A percentile compares a stretch with the other conserved stretches of the same genome.
Conservation (phyloP, 257 asterid species). For the Nicotiana sylvestris region DNA sequence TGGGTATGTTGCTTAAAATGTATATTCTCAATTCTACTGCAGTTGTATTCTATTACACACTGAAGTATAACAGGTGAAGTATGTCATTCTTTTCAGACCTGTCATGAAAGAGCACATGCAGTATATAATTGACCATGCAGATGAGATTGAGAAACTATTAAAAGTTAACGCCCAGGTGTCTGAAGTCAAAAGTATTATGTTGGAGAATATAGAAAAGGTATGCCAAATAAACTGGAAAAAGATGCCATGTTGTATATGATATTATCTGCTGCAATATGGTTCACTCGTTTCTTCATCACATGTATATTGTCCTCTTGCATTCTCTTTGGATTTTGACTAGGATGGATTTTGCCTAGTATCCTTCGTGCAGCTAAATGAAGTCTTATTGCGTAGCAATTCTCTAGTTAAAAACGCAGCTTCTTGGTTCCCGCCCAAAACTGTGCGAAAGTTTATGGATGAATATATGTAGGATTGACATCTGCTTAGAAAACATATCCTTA, state of each 20-base stretch:
- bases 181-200: slow-evolving; percentile 82
- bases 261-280: background rate
- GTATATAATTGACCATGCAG: slow-evolving; percentile 80
- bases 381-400: background rate
- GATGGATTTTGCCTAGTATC: background rate
- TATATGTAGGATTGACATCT: background rate
- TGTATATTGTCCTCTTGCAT: background rate
- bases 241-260: background rate
- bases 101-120: slow-evolving; percentile 91
- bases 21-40: background rate
- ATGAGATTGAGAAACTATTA: slow-evolving; percentile 81
- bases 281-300: background rate
- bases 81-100: slow-evolving; percentile 42
- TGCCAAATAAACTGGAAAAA: slow-evolving; percentile 4
- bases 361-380: background rate
- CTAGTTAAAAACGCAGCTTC: background rate
- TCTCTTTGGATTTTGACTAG: background rate
- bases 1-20: slow-evolving; percentile 47
- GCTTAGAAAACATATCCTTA: background rate
- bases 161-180: slow-evolving; percentile 92
- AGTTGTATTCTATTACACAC: background rate
- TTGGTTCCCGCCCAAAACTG: background rate
- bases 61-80: background rate
- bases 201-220: slow-evolving; percentile 89
- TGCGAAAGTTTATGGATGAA: background rate